Percentiles rank a stretch among this genome's conserved stretches.
phyloP scores from a whole-genome alignment of 2,329 filamentous ascomycete species.

The Calonectria ilicicola region DNA sequence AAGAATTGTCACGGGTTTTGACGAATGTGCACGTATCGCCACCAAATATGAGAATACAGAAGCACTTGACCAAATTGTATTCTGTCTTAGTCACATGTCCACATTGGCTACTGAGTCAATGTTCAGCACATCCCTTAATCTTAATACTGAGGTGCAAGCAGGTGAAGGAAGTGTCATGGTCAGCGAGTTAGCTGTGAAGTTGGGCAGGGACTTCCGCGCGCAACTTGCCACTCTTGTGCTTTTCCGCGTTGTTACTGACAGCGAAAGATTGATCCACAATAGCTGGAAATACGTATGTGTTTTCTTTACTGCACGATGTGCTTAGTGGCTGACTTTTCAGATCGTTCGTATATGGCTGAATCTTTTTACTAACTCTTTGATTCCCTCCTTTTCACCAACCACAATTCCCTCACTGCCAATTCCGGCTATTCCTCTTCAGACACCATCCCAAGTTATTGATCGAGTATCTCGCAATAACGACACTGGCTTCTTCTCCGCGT shows the following conservation, averaged over 20 bases:
- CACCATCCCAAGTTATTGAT: constrained; percentile 92
- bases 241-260: constrained; percentile 90
- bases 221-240: constrained; percentile 95
- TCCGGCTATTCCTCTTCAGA: constrained; percentile 87
- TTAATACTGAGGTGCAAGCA: constrained; percentile 96
- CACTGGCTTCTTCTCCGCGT: constrained; percentile 89
- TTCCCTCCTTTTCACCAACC: constrained; percentile 80
- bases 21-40: constrained; percentile 94
- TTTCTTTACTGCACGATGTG: neutral
- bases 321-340: constrained; percentile 55
- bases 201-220: constrained; percentile 92
- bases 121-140: constrained; percentile 83
- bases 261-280: constrained; percentile 79
- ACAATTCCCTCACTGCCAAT: constrained; percentile 76
- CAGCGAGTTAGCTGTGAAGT: constrained; percentile 95
- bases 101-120: constrained; percentile 82
- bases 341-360: constrained; percentile 94
- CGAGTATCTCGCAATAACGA: constrained; percentile 83
- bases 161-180: constrained; percentile 97
- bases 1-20: constrained; percentile 92
- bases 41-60: constrained; percentile 85
- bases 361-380: constrained; percentile 93
- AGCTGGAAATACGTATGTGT: constrained; percentile 83
- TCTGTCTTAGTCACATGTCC: constrained; percentile 90
- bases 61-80: constrained; percentile 92